Percentiles rank a stretch among this genome's conserved stretches.
These are phyloP conservation scores for Gentiana dahurica DNA, from an alignment of 257 asterid species.

Conservation along the genomic window DNA sequence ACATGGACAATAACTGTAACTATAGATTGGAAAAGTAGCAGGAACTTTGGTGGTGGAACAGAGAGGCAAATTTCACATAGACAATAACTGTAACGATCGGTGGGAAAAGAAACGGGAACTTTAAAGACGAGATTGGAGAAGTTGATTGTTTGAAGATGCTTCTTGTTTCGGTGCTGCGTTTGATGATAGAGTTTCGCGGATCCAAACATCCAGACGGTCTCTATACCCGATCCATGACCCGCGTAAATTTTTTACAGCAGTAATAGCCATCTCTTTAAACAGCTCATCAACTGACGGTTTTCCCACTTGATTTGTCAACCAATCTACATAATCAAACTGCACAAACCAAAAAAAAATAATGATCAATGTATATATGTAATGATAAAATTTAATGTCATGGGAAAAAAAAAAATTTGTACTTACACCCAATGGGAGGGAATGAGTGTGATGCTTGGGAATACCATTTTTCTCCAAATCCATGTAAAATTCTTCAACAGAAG, in stretches of 20 bases:
- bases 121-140: too few relatives aligned
- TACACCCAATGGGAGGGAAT: background rate
- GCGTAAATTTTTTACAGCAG: background rate
- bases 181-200: background rate
- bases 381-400: too few relatives aligned
- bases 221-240: background rate
- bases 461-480: slow-evolving; percentile 29
- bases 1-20: too few relatives aligned
- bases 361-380: background rate
- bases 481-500: slow-evolving; percentile 32
- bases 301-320: slow-evolving; percentile 43
- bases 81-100: too few relatives aligned
- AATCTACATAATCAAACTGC: slow-evolving; percentile 50
- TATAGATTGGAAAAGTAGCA: too few relatives aligned
- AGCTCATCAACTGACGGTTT: slow-evolving; percentile 19
- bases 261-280: background rate
- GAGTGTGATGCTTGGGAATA: slow-evolving; percentile 11
- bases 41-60: slow-evolving; percentile 41
- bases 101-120: too few relatives aligned
- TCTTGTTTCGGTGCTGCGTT: too few relatives aligned
- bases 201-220: background rate
- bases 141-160: too few relatives aligned
- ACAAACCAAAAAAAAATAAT: background rate
- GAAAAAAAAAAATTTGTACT: background rate
- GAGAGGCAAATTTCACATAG: slow-evolving; percentile 56